Percentiles rank a stretch among this genome's conserved stretches.
phyloP scores from a whole-genome alignment of 2,329 filamentous ascomycete genomes.

The Aspergillus arachidicola region DNA sequence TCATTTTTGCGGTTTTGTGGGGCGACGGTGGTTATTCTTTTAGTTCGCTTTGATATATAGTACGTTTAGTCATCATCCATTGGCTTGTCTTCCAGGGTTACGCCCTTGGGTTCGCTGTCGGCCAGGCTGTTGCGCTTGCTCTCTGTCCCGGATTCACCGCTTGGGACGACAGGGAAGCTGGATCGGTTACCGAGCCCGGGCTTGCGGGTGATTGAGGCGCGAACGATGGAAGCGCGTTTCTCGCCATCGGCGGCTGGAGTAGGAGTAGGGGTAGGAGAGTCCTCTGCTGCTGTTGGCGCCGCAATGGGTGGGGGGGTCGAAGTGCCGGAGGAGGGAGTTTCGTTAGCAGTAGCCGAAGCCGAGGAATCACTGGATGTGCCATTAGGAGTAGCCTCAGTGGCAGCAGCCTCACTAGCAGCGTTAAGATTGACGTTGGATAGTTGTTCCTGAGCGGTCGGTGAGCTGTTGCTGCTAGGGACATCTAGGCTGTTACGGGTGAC shows the following conservation, averaged over 20 bases:
- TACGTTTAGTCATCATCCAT: slow-evolving; percentile 64
- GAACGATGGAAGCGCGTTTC: slow-evolving; percentile 67
- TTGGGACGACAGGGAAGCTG: slow-evolving; percentile 31
- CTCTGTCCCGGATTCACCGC: slow-evolving; percentile 27
- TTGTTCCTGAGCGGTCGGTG: slow-evolving; percentile 42
- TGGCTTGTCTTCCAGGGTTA: slow-evolving; percentile 73
- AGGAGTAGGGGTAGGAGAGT: slow-evolving; percentile 38
- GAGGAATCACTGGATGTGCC: slow-evolving; percentile 41
- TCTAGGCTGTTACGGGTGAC: slow-evolving; percentile 72
- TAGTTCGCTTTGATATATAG: neutral
- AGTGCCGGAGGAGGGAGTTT: slow-evolving; percentile 29
- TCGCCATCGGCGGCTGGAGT: slow-evolving; percentile 47
- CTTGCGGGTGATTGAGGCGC: slow-evolving; percentile 55
- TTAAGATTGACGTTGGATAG: slow-evolving; percentile 29
- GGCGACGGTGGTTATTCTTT: neutral
- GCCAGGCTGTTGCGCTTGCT: slow-evolving; percentile 40
- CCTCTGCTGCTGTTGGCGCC: slow-evolving; percentile 32
- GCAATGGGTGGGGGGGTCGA: slow-evolving; percentile 30
- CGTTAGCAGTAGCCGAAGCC: slow-evolving; percentile 23
- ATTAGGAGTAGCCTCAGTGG: slow-evolving; percentile 48
- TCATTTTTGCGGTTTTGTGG: neutral
- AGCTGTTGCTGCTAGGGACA: slow-evolving; percentile 67
- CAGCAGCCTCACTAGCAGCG: slow-evolving; percentile 29
- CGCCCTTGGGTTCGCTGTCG: slow-evolving; percentile 51
- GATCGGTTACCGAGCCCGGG: slow-evolving; percentile 50